These are phyloP conservation scores for Phycomyces nitens DNA, from an alignment of 192 early-diverging fungal species.

Conservation along the genomic window DNA sequence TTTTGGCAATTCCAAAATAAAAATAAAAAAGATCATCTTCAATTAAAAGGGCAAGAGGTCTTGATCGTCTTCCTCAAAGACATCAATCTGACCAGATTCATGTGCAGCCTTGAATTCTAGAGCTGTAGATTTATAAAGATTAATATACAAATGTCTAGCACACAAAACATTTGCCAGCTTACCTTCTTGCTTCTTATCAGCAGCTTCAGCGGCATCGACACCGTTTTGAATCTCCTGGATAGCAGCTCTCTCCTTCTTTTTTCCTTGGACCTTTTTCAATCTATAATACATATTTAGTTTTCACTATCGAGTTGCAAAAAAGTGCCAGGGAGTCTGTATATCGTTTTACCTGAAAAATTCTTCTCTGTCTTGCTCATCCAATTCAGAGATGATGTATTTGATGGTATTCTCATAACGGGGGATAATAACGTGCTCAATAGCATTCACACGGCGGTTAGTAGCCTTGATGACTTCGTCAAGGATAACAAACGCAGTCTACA, in stretches of 20 bases:
- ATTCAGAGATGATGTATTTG: conserved; percentile 90
- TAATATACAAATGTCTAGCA: too few relatives aligned
- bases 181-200: conserved; percentile 12
- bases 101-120: conserved; percentile 25
- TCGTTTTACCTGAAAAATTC: conserved; percentile 97
- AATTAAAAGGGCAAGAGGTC: conserved; percentile 28
- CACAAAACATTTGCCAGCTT: conserved; percentile 8
- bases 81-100: conserved; percentile 32
- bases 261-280: conserved; percentile 97
- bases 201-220: conserved; percentile 8
- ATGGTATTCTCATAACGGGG: conserved; percentile 98
- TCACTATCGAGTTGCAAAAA: too few relatives aligned
- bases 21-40: not conserved
- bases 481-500: conserved; percentile 94
- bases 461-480: conserved; percentile 99
- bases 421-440: conserved; percentile 99
- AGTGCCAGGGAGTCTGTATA: too few relatives aligned
- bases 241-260: conserved; percentile 86
- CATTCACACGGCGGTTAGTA: conserved; percentile 98
- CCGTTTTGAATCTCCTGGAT: conserved; percentile 49
- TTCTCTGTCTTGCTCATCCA: conserved; percentile 98
- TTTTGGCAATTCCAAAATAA: not conserved
- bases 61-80: conserved; percentile 33
- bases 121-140: conserved; percentile 5
- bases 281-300: conserved; percentile 26